These are phyloP conservation scores for Sporothrix mexicana DNA, from an alignment of 2,329 filamentous ascomycete species.

Conservation along the genomic window DNA sequence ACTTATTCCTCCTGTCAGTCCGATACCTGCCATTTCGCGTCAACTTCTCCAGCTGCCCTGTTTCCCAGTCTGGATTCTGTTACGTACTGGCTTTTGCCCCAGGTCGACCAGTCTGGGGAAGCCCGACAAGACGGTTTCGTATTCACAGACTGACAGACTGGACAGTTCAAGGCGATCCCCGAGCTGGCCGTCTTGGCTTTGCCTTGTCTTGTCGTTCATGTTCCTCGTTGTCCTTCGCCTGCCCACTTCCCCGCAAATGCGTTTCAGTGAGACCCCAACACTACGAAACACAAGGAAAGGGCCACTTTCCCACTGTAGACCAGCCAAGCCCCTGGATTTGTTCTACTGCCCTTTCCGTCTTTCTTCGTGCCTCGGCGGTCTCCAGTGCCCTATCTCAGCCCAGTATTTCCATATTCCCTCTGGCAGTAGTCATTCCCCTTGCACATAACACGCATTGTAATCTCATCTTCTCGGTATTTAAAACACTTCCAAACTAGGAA, in stretches of 20 bases:
- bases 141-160: not conserved
- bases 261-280: too few relatives aligned
- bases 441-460: too few relatives aligned
- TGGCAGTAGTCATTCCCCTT: not conserved
- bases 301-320: too few relatives aligned
- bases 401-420: too few relatives aligned
- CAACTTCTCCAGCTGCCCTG: too few relatives aligned
- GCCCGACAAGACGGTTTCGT: not conserved
- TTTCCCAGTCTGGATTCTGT: not conserved
- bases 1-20: not conserved
- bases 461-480: not conserved
- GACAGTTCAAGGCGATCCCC: not conserved
- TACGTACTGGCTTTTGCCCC: not conserved
- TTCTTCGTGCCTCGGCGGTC: not conserved
- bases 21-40: too few relatives aligned
- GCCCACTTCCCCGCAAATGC: constrained; percentile 11
- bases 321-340: too few relatives aligned
- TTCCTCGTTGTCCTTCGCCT: not conserved
- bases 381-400: not conserved
- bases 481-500: not conserved
- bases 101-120: not conserved
- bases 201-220: not conserved
- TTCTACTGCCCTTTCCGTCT: too few relatives aligned
- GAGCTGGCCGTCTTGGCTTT: not conserved
- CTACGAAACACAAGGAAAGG: too few relatives aligned